These are phyloP conservation scores for Drechslerella coelobrocha DNA, from an alignment of 2,329 filamentous ascomycete species.

Conservation along the genomic window DNA sequence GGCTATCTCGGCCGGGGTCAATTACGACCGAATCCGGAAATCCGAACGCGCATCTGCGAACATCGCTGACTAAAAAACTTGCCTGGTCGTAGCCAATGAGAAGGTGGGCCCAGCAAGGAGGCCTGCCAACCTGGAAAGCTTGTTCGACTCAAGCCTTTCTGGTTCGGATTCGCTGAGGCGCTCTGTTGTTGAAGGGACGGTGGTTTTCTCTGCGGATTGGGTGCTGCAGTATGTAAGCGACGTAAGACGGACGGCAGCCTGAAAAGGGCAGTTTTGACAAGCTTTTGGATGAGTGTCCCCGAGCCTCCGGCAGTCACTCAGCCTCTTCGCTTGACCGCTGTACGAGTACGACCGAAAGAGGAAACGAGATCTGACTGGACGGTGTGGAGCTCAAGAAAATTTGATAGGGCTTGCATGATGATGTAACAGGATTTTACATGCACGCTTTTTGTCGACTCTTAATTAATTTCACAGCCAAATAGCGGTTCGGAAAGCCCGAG, in stretches of 20 bases:
- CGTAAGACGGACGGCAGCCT: slow-evolving; percentile 7
- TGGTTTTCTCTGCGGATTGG: neutral
- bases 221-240: neutral
- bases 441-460: too few species aligned
- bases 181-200: too few species aligned
- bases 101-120: neutral
- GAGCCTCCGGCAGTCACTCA: neutral
- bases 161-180: neutral
- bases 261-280: slow-evolving; percentile 7
- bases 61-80: slow-evolving; percentile 28
- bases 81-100: too few species aligned
- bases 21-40: slow-evolving; percentile 44
- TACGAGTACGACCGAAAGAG: slow-evolving; percentile 37
- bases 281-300: slow-evolving; percentile 3
- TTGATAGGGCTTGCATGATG: too few species aligned
- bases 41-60: neutral
- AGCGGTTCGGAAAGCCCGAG: neutral
- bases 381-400: neutral
- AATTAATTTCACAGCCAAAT: too few species aligned
- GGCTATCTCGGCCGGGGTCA: too few species aligned
- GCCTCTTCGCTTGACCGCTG: neutral
- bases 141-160: slow-evolving; percentile 11
- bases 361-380: slow-evolving; percentile 8
- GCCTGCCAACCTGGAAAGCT: slow-evolving; percentile 5
- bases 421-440: too few species aligned